Conservation (phyloP, 768 basidiomycete species). For the Trichaptum fuscoviolaceum region DNA sequence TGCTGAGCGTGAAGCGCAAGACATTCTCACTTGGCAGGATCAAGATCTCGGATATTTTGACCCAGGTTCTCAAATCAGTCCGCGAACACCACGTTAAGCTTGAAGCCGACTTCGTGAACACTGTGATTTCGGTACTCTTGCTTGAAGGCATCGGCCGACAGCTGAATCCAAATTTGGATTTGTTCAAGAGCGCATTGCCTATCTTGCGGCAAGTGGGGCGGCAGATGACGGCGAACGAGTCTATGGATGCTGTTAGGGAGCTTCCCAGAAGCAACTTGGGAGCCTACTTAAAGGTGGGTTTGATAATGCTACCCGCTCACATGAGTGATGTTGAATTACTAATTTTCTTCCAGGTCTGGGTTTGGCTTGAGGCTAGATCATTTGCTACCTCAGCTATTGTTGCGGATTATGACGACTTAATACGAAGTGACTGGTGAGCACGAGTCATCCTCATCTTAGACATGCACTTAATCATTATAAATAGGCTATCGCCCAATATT, state of each 20-base stretch:
- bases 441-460: conserved; percentile 4
- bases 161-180: conserved; percentile 85
- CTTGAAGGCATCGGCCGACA: conserved; percentile 95
- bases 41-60: conserved; percentile 90
- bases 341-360: conserved; percentile 61
- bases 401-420: conserved; percentile 70
- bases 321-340: conserved; percentile 9
- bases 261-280: conserved; percentile 71
- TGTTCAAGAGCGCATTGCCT: conserved; percentile 94
- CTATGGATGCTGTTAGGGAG: conserved; percentile 47
- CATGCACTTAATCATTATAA: background rate
- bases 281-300: conserved; percentile 81
- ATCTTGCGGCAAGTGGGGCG: conserved; percentile 88
- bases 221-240: conserved; percentile 79
- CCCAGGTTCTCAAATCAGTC: conserved; percentile 82
- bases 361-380: conserved; percentile 89
- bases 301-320: background rate
- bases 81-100: conserved; percentile 94
- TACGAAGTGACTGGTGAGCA: conserved; percentile 82
- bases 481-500: conserved; percentile 25
- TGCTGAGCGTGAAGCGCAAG: conserved; percentile 89
- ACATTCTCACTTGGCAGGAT: conserved; percentile 97
- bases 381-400: conserved; percentile 74
- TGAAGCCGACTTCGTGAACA: conserved; percentile 98
- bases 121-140: conserved; percentile 88